Conservation (phyloP, 805 yeast species). For the Kuraishia borneana region DNA sequence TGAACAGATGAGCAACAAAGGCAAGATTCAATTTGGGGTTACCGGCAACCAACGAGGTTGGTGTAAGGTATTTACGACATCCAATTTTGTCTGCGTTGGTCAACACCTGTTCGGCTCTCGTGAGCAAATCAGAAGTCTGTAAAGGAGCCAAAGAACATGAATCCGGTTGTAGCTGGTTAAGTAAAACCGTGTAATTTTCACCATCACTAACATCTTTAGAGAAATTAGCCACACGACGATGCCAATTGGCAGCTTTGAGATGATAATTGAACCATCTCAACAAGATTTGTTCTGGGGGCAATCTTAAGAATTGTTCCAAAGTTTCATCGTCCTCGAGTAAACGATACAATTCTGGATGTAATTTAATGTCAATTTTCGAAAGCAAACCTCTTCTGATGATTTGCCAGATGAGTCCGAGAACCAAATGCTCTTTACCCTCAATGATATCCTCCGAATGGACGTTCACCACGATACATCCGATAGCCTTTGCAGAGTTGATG, state of each 20-base stretch:
- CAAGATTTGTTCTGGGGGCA: slow-evolving; percentile 95
- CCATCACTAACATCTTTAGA: slow-evolving; percentile 86
- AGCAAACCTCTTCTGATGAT: slow-evolving; percentile 92
- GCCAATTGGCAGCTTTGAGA: slow-evolving; percentile 84
- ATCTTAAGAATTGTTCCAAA: slow-evolving; percentile 87
- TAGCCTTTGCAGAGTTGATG: slow-evolving; percentile 96
- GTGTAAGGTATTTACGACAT: slow-evolving; percentile 90
- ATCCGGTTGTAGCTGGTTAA: slow-evolving; percentile 81
- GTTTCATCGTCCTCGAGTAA: slow-evolving; percentile 94
- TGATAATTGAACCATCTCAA: slow-evolving; percentile 97
- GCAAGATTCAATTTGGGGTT: slow-evolving; percentile 95
- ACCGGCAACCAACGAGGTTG: slow-evolving; percentile 87
- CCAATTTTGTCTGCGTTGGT: slow-evolving; percentile 82
- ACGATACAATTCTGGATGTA: slow-evolving; percentile 94
- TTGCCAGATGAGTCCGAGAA: slow-evolving; percentile 92
- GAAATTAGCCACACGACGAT: slow-evolving; percentile 78
- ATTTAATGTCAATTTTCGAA: slow-evolving; percentile 88
- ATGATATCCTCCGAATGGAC: slow-evolving; percentile 92
- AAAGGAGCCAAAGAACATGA: slow-evolving; percentile 76
- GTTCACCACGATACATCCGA: slow-evolving; percentile 96
- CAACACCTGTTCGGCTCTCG: slow-evolving; percentile 82
- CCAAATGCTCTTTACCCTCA: slow-evolving; percentile 89
- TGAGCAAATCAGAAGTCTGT: slow-evolving; percentile 59
- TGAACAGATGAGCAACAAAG: slow-evolving; percentile 93
- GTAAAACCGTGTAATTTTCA: slow-evolving; percentile 83